These are phyloP conservation scores for Euphorbia neoarborescens DNA, from an alignment of 441 rosid species.

Conservation along the genomic window DNA sequence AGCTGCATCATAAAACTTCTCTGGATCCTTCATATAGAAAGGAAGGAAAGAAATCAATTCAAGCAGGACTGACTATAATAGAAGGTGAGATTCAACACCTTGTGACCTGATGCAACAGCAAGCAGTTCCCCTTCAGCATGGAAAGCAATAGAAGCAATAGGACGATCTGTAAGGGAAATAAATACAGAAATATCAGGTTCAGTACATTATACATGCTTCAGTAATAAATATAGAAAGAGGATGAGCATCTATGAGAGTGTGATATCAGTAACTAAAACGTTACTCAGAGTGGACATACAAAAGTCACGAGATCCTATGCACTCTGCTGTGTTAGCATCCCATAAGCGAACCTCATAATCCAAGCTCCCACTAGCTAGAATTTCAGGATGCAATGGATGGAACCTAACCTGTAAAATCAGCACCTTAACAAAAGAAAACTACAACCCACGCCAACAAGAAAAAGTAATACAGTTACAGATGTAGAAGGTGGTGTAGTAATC, in stretches of 20 bases:
- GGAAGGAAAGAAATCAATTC: conserved; percentile 7
- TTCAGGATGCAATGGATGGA: conserved; percentile 66
- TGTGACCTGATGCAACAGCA: conserved; percentile 94
- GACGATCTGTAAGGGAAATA: conserved; percentile 50
- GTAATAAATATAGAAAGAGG: background rate
- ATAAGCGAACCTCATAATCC: conserved; percentile 79
- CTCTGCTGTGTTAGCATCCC: conserved; percentile 73
- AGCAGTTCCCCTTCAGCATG: conserved; percentile 86
- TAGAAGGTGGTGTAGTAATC: background rate
- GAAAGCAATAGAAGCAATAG: conserved; percentile 91
- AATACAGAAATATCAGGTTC: conserved; percentile 18
- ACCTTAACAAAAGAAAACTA: conserved; percentile 12
- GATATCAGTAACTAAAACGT: conserved; percentile 14
- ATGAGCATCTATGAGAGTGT: background rate
- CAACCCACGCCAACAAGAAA: background rate
- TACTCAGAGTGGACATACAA: conserved; percentile 36
- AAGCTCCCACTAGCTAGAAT: conserved; percentile 96
- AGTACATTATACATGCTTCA: conserved; percentile 7
- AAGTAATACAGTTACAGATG: background rate
- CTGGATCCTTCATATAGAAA: background rate
- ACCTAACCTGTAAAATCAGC: conserved; percentile 67
- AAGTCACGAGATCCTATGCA: conserved; percentile 74
- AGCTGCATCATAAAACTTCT: background rate
- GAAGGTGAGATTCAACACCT: conserved; percentile 39
- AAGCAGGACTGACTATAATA: conserved; percentile 17